A percentile compares a stretch with the other conserved stretches of the same genome.
phyloP scores from a whole-genome alignment of 140 eudicot species.

The Ambrosia hybrid region DNA sequence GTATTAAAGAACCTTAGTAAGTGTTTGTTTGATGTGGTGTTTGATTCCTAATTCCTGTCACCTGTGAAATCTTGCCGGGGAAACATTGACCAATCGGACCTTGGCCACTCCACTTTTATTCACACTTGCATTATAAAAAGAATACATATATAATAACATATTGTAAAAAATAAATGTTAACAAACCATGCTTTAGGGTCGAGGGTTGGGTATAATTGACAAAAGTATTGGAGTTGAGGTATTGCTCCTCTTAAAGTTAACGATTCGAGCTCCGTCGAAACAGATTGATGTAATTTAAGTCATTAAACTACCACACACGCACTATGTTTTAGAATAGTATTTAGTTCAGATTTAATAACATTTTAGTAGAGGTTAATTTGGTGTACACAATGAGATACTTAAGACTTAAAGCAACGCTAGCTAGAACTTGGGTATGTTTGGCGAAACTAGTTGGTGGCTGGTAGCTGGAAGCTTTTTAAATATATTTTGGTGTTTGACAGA shows the following conservation, averaged over 20 bases:
- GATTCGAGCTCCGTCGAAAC: too few relatives aligned
- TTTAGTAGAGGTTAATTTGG: background rate
- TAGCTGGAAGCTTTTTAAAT: too few relatives aligned
- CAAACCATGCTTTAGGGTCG: too few relatives aligned
- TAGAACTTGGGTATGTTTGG: too few relatives aligned
- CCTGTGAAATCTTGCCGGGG: slow-evolving; percentile 35
- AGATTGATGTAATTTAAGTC: too few relatives aligned
- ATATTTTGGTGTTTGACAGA: too few relatives aligned
- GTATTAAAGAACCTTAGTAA: background rate
- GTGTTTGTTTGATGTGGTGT: slow-evolving; percentile 27
- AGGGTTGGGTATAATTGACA: too few relatives aligned
- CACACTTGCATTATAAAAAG: background rate
- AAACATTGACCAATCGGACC: slow-evolving; percentile 27
- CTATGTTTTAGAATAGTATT: background rate
- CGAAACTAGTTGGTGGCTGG: too few relatives aligned
- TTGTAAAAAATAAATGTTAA: too few relatives aligned
- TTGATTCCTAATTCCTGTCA: slow-evolving; percentile 32
- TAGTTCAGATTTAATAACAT: background rate
- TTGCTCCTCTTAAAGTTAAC: too few relatives aligned
- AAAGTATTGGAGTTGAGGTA: too few relatives aligned
- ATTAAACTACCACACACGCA: background rate
- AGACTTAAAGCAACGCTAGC: background rate
- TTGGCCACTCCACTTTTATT: slow-evolving; percentile 19
- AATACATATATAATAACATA: background rate
- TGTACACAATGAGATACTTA: background rate